Percentiles rank a stretch among this genome's conserved stretches.
Evolutionary conservation across 169 alveolate species (phyloP).

Genomic region (Cryptosporidium xiaoi): DNA sequence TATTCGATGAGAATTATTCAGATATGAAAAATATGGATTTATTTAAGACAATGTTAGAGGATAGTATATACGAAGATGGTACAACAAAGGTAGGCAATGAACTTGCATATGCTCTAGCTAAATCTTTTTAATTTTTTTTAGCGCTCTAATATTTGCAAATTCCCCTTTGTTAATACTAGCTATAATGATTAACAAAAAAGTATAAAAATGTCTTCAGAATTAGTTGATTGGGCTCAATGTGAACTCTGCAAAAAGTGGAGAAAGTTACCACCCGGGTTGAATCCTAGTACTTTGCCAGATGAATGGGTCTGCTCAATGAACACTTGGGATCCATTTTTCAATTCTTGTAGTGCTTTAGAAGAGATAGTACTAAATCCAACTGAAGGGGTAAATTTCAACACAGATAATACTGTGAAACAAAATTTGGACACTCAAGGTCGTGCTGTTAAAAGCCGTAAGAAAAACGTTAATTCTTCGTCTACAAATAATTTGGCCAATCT

Average conservation of each 20-base stretch:
- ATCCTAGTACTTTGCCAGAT: conserved; percentile 68
- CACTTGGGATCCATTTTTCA: conserved; percentile 60
- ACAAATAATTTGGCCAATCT: neutral
- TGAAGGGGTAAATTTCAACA: neutral
- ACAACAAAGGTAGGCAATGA: conserved; percentile 33
- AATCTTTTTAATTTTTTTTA: conserved; percentile 4
- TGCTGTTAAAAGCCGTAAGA: conserved; percentile 18
- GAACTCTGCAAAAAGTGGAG: conserved; percentile 72
- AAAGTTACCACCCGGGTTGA: conserved; percentile 52
- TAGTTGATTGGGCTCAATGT: conserved; percentile 75
- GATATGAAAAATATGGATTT: neutral
- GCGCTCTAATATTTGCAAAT: conserved; percentile 28
- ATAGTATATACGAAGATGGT: neutral
- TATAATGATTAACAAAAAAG: conserved; percentile 7
- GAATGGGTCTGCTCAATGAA: conserved; percentile 74
- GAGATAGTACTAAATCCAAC: conserved; percentile 32
- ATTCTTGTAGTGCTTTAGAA: conserved; percentile 41
- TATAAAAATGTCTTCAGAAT: conserved; percentile 18
- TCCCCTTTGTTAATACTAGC: neutral
- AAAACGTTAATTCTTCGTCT: neutral
- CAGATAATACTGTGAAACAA: neutral
- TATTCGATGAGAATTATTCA: neutral
- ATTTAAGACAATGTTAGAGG: conserved; percentile 14
- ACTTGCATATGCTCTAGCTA: conserved; percentile 15
- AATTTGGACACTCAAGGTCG: conserved; percentile 35